Conservation (phyloP, 192 early-diverging fungal species). For the Dissophora globulifera region DNA sequence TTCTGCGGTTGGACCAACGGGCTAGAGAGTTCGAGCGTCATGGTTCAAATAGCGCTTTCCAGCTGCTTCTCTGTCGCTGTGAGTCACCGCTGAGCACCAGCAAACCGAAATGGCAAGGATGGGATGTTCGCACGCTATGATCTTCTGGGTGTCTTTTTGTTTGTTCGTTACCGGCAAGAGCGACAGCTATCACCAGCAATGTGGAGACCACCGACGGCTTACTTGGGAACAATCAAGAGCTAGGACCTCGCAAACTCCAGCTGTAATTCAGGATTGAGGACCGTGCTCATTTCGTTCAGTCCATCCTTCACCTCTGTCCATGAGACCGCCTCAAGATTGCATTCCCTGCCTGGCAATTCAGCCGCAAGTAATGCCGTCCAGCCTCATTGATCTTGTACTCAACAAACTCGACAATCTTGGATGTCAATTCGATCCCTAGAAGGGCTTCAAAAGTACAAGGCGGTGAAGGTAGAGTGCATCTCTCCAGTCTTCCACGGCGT, state of each 20-base stretch:
- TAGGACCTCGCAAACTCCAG: constrained; percentile 36
- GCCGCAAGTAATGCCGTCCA: constrained; percentile 20
- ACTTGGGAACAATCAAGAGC: neutral
- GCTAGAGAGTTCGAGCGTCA: too few relatives aligned
- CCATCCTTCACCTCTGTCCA: constrained; percentile 26
- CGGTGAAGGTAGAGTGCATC: constrained; percentile 43
- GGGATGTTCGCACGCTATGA: too few relatives aligned
- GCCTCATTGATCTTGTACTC: constrained; percentile 15
- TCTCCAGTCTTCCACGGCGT: constrained; percentile 15
- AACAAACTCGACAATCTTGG: constrained; percentile 24
- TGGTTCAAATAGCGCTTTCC: too few relatives aligned
- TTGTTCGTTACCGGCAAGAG: too few relatives aligned
- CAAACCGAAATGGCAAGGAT: too few relatives aligned
- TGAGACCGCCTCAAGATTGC: constrained; percentile 13
- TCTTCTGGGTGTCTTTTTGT: too few relatives aligned
- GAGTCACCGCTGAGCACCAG: too few relatives aligned
- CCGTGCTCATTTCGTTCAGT: constrained; percentile 15
- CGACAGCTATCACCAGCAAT: too few relatives aligned
- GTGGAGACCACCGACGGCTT: too few relatives aligned
- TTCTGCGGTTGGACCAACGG: too few relatives aligned
- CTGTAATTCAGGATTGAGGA: constrained; percentile 6
- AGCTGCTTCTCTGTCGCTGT: too few relatives aligned
- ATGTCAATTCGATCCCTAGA: constrained; percentile 20
- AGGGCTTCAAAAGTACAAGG: constrained; percentile 19
- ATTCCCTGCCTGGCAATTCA: constrained; percentile 33